Evolutionary conservation across 2,329 filamentous ascomycete genomes (phyloP).

Genomic region (Trichoderma polysporum): DNA sequence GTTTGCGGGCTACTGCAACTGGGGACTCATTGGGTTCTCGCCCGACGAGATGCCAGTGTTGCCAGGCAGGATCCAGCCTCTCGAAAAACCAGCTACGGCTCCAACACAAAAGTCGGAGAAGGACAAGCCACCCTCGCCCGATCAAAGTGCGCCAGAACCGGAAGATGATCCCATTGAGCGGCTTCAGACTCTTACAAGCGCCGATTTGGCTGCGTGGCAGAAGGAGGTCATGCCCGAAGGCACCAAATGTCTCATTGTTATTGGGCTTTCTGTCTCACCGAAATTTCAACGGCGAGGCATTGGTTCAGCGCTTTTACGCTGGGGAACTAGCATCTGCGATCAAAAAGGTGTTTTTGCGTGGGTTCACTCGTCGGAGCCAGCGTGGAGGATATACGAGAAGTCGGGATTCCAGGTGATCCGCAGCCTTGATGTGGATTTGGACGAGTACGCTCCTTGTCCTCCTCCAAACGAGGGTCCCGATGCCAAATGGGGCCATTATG

Average conservation of each 20-base stretch:
- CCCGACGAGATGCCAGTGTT: constrained; percentile 27
- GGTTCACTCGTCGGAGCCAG: constrained; percentile 38
- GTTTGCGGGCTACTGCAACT: constrained; percentile 34
- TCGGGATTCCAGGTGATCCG: constrained; percentile 33
- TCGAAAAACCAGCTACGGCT: not conserved
- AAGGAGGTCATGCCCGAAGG: constrained; percentile 34
- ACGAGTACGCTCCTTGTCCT: constrained; percentile 32
- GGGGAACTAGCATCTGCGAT: constrained; percentile 35
- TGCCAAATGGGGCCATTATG: constrained; percentile 36
- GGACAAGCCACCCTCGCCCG: not conserved
- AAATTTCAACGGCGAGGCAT: constrained; percentile 33
- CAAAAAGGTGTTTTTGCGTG: constrained; percentile 32
- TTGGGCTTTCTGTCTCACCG: constrained; percentile 35
- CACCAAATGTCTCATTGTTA: constrained; percentile 34
- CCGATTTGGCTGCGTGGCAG: constrained; percentile 35
- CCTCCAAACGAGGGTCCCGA: constrained; percentile 28
- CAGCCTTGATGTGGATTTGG: constrained; percentile 33
- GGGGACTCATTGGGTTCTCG: constrained; percentile 34
- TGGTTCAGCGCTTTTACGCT: constrained; percentile 34
- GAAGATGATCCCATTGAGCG: constrained; percentile 31
- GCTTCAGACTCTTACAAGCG: constrained; percentile 32
- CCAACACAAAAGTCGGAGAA: not conserved
- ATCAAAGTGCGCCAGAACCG: not conserved
- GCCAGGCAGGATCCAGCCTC: constrained; percentile 22
- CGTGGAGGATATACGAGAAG: constrained; percentile 32